Base-by-base conservation (phyloP, 257 asterid genomes). In the Jasminum sambac region DNA sequence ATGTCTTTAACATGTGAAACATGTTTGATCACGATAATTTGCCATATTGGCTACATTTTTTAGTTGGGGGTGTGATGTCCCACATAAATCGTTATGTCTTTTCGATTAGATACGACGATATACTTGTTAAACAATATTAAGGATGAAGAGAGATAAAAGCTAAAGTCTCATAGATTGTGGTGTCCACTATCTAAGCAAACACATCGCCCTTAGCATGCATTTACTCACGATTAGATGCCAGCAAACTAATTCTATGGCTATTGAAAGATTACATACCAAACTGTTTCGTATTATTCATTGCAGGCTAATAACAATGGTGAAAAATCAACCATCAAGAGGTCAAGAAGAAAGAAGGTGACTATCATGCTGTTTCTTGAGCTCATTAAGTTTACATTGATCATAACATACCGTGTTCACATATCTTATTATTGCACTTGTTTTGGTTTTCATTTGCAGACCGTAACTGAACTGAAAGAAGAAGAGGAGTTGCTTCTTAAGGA, bases 291-390 rank as follows among this genome's bases (percentile, higher is more conserved):
- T 63, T 76, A 66, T 4, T 17, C 48, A 38, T 73, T 79, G 24
- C 84, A 87, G 88, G 73, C 76, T 68, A 77, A 55, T 12, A 23
- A 60, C 4, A 79, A 76, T 23, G 39, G 74, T 68, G 90, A 76
- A 52, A 85, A 82, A 67, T 26, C 75, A 26, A 21, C 71, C 77
- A 79, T 69, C 78, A 87, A 84, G 78, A 81, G 79, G 68, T 77
- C 90, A 71, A 83, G 88, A 81, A 87, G 84, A 80, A 84, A 84
- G 72, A 87, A 87, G 92, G 92, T 87, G 62, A 66, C 63, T 30
- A 23, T 64, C 64, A 30, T 60, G 52, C 12, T 42, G 63, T 40
- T 48, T 23, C 8, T 52, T 37, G 30, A 8, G 26, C 40, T 68
- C 40, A 5, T 72, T n/a, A 13, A 16, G 26, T 36, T 17, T 19